Evolutionary conservation across 495 filamentous ascomycete genomes (phyloP).

Genomic region (Podospora bellae-mahoneyi): DNA sequence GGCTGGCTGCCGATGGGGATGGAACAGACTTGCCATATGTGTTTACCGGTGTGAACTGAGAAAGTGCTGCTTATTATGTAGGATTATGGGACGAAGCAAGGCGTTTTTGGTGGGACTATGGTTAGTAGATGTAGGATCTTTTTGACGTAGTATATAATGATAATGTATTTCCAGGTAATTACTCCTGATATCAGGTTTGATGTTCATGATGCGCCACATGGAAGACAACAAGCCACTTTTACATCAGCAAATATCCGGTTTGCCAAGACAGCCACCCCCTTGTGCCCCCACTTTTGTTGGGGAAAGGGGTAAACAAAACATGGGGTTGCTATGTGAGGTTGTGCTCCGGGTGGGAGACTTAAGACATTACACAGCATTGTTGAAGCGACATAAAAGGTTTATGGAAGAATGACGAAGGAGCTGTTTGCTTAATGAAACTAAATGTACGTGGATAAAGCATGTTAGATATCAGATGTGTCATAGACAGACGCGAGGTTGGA

Average conservation of each 20-base stretch:
- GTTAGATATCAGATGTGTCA: no score
- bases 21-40: conserved; percentile 42
- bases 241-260: background rate
- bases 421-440: background rate
- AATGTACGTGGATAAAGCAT: background rate
- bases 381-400: background rate
- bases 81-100: background rate
- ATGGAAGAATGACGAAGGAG: background rate
- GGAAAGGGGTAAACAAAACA: background rate
- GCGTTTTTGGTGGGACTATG: background rate
- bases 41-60: conserved; percentile 19
- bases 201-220: background rate
- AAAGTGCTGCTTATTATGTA: background rate
- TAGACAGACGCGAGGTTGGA: no score
- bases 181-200: background rate
- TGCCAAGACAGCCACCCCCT: background rate
- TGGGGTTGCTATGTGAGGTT: background rate
- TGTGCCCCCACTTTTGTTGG: background rate
- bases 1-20: conserved; percentile 39
- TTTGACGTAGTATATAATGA: background rate
- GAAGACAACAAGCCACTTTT: background rate
- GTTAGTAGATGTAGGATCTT: background rate
- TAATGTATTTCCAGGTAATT: background rate
- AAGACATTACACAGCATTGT: background rate
- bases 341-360: background rate